Conservation (phyloP, 768 basidiomycete genomes). For the Crassisporium funariophilum region DNA sequence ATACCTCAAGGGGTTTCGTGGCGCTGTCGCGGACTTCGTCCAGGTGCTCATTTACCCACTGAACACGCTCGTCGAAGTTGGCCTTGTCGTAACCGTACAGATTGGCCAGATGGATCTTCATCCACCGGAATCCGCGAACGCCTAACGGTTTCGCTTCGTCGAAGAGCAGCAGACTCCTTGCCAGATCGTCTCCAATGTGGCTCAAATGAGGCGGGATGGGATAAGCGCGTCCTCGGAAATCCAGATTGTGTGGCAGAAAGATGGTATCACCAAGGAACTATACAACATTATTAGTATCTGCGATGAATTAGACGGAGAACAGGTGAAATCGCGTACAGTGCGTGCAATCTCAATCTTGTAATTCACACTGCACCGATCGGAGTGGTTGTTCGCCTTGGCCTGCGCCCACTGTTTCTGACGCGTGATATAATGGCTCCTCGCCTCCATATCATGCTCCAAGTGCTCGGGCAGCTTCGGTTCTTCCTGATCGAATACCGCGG, state of each 20-base stretch:
- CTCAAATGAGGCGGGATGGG: constrained; percentile 95
- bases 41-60: constrained; percentile 71
- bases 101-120: constrained; percentile 94
- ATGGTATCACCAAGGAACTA: constrained; percentile 87
- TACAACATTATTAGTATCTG: too few species aligned
- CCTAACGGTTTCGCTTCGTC: constrained; percentile 80
- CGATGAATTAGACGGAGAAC: constrained; percentile 1
- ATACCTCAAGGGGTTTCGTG: constrained; percentile 71
- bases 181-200: constrained; percentile 94
- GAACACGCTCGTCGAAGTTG: constrained; percentile 88
- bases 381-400: constrained; percentile 79
- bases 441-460: constrained; percentile 51
- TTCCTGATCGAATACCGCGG: constrained; percentile 60
- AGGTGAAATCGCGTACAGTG: constrained; percentile 55
- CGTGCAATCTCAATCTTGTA: constrained; percentile 97
- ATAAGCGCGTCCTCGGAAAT: constrained; percentile 97
- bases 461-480: constrained; percentile 61
- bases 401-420: constrained; percentile 58
- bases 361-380: constrained; percentile 89
- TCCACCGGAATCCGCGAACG: constrained; percentile 84
- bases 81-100: constrained; percentile 94
- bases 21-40: constrained; percentile 85
- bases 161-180: constrained; percentile 84
- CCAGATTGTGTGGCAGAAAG: constrained; percentile 94
- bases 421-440: constrained; percentile 53